Conservation (phyloP, 106 monocot genomes). For the Agapanthus africanus region DNA sequence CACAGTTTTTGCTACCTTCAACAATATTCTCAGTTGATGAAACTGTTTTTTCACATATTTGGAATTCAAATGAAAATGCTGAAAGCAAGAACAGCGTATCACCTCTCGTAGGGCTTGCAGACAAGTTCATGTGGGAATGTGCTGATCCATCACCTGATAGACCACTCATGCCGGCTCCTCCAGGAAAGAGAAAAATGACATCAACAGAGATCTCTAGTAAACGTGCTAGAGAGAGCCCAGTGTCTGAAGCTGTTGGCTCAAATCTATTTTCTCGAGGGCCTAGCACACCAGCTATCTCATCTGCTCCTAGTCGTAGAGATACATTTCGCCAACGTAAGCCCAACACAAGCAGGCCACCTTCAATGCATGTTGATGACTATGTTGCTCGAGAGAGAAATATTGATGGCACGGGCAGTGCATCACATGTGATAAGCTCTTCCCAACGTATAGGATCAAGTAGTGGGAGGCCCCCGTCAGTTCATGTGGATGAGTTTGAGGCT, state of each 20-base stretch:
- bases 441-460: conserved; percentile 67
- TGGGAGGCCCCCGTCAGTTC: conserved; percentile 97
- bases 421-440: conserved; percentile 45
- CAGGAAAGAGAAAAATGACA: conserved; percentile 55
- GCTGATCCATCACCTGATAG: conserved; percentile 63
- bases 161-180: conserved; percentile 29
- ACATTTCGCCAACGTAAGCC: conserved; percentile 96
- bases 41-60: conserved; percentile 29
- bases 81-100: conserved; percentile 22
- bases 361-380: conserved; percentile 99
- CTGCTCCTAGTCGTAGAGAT: conserved; percentile 77
- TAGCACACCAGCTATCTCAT: conserved; percentile 23
- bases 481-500: conserved; percentile 99
- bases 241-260: conserved; percentile 39
- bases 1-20: conserved; percentile 26
- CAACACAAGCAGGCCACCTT: conserved; percentile 97
- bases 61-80: conserved; percentile 38
- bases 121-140: conserved; percentile 84
- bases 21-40: conserved; percentile 16
- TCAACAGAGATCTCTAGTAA: conserved; percentile 50
- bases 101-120: conserved; percentile 28
- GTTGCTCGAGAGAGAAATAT: conserved; percentile 96
- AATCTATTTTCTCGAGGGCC: conserved; percentile 58
- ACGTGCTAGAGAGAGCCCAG: conserved; percentile 50
- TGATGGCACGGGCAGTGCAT: conserved; percentile 58